Evolutionary conservation across 306 rosid species (phyloP).

Genomic region (Psophocarpus tetragonolobus): DNA sequence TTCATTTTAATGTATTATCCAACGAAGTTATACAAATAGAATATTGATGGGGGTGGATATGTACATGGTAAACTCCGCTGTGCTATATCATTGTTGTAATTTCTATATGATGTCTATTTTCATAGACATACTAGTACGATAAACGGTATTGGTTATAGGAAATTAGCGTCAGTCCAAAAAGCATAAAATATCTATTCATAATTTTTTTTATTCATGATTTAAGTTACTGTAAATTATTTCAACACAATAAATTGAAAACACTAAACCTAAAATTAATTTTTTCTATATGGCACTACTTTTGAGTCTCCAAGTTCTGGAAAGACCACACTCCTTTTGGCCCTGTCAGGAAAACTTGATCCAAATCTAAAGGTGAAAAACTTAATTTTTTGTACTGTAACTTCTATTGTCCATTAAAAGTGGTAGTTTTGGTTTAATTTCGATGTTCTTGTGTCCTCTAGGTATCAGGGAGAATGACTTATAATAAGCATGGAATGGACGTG

Average conservation of each 20-base stretch:
- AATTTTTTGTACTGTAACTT: background rate
- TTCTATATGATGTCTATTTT: background rate
- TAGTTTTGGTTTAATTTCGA: background rate
- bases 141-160: background rate
- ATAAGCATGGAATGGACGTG: conserved; percentile 49
- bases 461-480: conserved; percentile 51
- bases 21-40: background rate
- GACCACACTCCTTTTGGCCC: conserved; percentile 71
- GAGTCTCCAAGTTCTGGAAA: conserved; percentile 88
- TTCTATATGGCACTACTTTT: conserved; percentile 83
- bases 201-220: too few species aligned
- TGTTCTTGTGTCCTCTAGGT: conserved; percentile 25
- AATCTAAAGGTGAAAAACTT: conserved; percentile 52
- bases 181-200: conserved; percentile 37
- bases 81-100: background rate
- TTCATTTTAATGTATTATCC: conserved; percentile 1
- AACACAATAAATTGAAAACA: too few species aligned
- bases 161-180: background rate
- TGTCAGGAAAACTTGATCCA: conserved; percentile 73
- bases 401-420: background rate
- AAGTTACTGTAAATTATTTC: too few species aligned
- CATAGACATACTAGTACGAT: background rate
- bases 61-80: background rate
- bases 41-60: background rate
- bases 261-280: too few species aligned